These are phyloP conservation scores for Xerocomus brunneocitrinus DNA, from an alignment of 768 basidiomycete species.

Conservation along the genomic window DNA sequence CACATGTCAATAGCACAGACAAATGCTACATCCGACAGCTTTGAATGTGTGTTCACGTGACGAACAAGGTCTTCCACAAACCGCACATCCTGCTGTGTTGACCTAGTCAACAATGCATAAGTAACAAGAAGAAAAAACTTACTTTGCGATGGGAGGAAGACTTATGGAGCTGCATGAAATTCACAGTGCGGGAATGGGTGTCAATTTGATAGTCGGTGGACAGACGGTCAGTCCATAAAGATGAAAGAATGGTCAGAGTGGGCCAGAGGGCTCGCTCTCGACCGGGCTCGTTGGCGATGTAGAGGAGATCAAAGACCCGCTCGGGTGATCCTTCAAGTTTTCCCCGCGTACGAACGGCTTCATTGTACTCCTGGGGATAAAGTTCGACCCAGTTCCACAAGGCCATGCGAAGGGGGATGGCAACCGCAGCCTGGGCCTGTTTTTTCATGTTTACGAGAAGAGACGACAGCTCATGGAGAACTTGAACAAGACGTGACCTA, in stretches of 20 bases:
- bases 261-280: slow-evolving; percentile 70
- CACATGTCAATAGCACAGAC: slow-evolving; percentile 77
- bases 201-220: slow-evolving; percentile 49
- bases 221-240: slow-evolving; percentile 71
- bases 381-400: slow-evolving; percentile 90
- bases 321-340: slow-evolving; percentile 79
- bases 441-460: slow-evolving; percentile 78
- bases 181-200: slow-evolving; percentile 29
- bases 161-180: slow-evolving; percentile 29
- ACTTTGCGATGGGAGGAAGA: slow-evolving; percentile 31
- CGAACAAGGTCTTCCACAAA: slow-evolving; percentile 63
- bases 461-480: slow-evolving; percentile 77
- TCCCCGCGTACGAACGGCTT: slow-evolving; percentile 57
- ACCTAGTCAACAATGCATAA: background rate
- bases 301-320: slow-evolving; percentile 78
- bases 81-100: slow-evolving; percentile 38
- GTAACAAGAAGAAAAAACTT: background rate
- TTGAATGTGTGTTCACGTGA: slow-evolving; percentile 50
- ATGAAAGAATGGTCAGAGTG: slow-evolving; percentile 66
- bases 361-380: slow-evolving; percentile 74
- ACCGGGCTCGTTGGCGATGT: slow-evolving; percentile 40
- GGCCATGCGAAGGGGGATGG: slow-evolving; percentile 67
- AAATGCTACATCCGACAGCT: slow-evolving; percentile 61
- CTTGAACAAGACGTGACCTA: slow-evolving; percentile 57
- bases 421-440: slow-evolving; percentile 67